Percentiles rank a stretch among this genome's conserved stretches.
These are phyloP conservation scores for Termitomyces sp. DNA, from an alignment of 768 basidiomycete species.

Conservation along the genomic window DNA sequence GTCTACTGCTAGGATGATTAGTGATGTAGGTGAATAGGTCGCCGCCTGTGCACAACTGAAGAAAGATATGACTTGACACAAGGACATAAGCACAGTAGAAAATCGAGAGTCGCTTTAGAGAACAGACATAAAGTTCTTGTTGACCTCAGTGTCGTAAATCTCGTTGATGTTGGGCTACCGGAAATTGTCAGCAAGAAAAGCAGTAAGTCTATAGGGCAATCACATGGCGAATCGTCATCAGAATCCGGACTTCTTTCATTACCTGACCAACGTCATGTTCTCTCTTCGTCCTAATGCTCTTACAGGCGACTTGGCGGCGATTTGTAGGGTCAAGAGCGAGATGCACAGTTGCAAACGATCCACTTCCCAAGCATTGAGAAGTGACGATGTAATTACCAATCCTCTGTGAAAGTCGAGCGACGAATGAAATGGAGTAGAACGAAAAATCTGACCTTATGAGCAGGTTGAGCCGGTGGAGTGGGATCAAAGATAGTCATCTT, in stretches of 20 bases:
- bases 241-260: slow-evolving; percentile 74
- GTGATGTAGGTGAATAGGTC: slow-evolving; percentile 86
- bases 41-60: slow-evolving; percentile 81
- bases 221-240: slow-evolving; percentile 70
- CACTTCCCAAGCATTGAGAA: slow-evolving; percentile 73
- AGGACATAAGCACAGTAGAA: neutral
- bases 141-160: slow-evolving; percentile 64
- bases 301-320: slow-evolving; percentile 77
- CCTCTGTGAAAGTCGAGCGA: slow-evolving; percentile 22
- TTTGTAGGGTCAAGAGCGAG: slow-evolving; percentile 62
- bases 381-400: slow-evolving; percentile 70
- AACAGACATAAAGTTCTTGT: slow-evolving; percentile 52
- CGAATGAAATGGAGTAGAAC: neutral
- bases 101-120: neutral
- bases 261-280: slow-evolving; percentile 54
- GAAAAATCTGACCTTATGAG: slow-evolving; percentile 41
- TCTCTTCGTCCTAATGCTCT: slow-evolving; percentile 65
- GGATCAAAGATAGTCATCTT: slow-evolving; percentile 57
- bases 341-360: slow-evolving; percentile 79
- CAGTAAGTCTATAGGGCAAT: slow-evolving; percentile 13
- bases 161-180: slow-evolving; percentile 75
- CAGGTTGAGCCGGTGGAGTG: slow-evolving; percentile 47
- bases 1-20: slow-evolving; percentile 42
- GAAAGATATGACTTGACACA: slow-evolving; percentile 63
- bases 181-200: neutral